Percentiles rank a stretch among this genome's conserved stretches.
Conservation (phyloP, 139 green algal species). For the Choricystis sp. region DNA sequence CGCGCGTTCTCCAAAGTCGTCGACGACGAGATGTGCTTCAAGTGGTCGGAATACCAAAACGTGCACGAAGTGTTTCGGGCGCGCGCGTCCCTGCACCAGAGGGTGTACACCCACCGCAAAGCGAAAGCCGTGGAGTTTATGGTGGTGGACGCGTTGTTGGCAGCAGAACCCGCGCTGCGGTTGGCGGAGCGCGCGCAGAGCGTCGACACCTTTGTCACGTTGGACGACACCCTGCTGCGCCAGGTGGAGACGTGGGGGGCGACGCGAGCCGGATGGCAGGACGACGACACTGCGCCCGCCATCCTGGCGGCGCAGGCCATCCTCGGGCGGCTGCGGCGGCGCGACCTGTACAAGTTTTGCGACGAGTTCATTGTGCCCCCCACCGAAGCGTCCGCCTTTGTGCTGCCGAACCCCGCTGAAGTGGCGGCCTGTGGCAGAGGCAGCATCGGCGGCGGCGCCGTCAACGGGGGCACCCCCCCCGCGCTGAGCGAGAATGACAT, state of each 20-base stretch:
- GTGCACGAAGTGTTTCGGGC: constrained; percentile 55
- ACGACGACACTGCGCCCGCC: not conserved
- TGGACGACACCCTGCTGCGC: constrained; percentile 56
- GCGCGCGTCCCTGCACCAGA: constrained; percentile 46
- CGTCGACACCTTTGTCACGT: constrained; percentile 27
- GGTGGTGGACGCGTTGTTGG: constrained; percentile 61
- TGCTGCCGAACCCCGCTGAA: not conserved
- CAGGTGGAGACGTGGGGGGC: constrained; percentile 6
- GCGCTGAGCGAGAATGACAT: constrained; percentile 31
- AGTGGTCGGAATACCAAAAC: constrained; percentile 56
- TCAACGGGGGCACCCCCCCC: constrained; percentile 5
- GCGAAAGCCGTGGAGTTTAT: constrained; percentile 67
- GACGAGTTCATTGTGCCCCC: constrained; percentile 26
- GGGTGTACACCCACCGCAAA: constrained; percentile 69
- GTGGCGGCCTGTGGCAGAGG: not conserved
- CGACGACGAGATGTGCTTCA: constrained; percentile 65
- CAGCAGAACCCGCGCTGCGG: constrained; percentile 35
- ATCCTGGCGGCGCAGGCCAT: constrained; percentile 31
- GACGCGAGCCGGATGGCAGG: not conserved
- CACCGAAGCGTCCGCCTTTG: not conserved
- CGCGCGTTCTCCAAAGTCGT: constrained; percentile 48
- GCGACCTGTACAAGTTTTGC: constrained; percentile 54
- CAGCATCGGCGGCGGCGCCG: constrained; percentile 2
- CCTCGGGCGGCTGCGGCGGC: constrained; percentile 28
- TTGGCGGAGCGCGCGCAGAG: constrained; percentile 22